Conservation (phyloP, 768 basidiomycete species). For the Chalciporus sphaerocephalus region DNA sequence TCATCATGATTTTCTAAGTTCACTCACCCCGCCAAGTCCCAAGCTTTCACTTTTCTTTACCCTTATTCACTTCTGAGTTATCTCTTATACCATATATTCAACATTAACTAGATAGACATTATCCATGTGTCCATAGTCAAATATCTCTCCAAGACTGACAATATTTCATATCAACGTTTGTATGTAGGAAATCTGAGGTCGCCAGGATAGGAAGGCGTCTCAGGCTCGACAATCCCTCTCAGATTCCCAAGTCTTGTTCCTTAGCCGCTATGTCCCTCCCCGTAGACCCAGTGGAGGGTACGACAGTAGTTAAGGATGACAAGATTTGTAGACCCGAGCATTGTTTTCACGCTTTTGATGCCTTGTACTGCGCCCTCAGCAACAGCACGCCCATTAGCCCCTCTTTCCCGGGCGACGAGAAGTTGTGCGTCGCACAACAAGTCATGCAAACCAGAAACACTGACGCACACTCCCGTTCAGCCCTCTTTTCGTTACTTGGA, state of each 20-base stretch:
- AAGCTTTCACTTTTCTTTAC: conserved; percentile 16
- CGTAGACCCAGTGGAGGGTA: conserved; percentile 43
- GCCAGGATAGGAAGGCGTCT: conserved; percentile 28
- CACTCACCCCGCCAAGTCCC: conserved; percentile 14
- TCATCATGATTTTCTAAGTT: conserved; percentile 21
- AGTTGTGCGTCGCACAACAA: conserved; percentile 56
- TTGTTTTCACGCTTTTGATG: conserved; percentile 78
- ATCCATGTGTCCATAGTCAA: conserved; percentile 35
- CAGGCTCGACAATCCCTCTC: too few relatives aligned
- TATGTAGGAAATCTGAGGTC: background rate
- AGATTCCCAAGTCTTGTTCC: conserved; percentile 21
- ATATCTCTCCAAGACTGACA: conserved; percentile 8
- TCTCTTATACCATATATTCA: conserved; percentile 40
- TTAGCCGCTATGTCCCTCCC: conserved; percentile 51
- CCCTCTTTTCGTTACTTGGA: conserved; percentile 97
- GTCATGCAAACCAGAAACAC: background rate
- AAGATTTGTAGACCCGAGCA: conserved; percentile 65
- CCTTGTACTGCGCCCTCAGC: conserved; percentile 73
- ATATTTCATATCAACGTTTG: conserved; percentile 1
- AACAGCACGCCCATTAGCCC: conserved; percentile 49
- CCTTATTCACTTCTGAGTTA: conserved; percentile 35
- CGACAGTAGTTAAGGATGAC: conserved; percentile 36
- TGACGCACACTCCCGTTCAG: conserved; percentile 16
- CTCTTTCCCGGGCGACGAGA: conserved; percentile 65
- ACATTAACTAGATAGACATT: conserved; percentile 36